These are phyloP conservation scores for Naganishia cerealis DNA, from an alignment of 1,284 basidiomycete genomes.

Conservation along the genomic window DNA sequence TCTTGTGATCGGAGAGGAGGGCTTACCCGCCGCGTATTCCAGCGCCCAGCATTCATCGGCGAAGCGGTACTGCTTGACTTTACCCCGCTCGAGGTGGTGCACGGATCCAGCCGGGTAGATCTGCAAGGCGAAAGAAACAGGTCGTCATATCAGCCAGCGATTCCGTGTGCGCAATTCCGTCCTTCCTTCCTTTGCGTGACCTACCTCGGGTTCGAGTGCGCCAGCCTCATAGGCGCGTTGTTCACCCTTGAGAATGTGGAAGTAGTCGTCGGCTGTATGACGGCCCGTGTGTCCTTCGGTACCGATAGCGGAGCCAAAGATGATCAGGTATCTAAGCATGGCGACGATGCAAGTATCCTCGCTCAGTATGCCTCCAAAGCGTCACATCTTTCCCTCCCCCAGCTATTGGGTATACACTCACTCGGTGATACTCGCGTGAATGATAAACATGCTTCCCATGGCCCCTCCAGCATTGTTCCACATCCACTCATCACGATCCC, in stretches of 20 bases:
- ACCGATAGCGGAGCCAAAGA: constrained; percentile 93
- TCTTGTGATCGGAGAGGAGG: background rate
- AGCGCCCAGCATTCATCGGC: constrained; percentile 91
- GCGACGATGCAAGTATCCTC: background rate
- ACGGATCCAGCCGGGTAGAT: constrained; percentile 78
- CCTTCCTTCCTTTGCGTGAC: constrained; percentile 18
- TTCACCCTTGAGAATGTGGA: constrained; percentile 88
- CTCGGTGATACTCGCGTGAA: constrained; percentile 90
- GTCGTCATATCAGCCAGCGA: background rate
- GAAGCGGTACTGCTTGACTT: constrained; percentile 96
- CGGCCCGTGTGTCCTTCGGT: constrained; percentile 94
- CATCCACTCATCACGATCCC: constrained; percentile 74
- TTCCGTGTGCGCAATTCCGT: no score
- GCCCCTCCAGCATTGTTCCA: constrained; percentile 98
- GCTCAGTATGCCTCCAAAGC: no score
- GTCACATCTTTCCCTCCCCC: no score
- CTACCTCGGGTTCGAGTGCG: constrained; percentile 70
- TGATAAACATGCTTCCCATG: constrained; percentile 94
- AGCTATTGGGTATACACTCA: constrained; percentile 63
- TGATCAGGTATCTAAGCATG: constrained; percentile 59
- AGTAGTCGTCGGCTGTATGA: constrained; percentile 91
- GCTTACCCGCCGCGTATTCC: constrained; percentile 84
- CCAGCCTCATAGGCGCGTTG: constrained; percentile 88
- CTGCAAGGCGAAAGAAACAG: constrained; percentile 37
- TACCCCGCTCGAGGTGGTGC: constrained; percentile 77